Evolutionary conservation across 495 filamentous ascomycete genomes (phyloP).

Genomic region (Amphirosellinia nigrospora): DNA sequence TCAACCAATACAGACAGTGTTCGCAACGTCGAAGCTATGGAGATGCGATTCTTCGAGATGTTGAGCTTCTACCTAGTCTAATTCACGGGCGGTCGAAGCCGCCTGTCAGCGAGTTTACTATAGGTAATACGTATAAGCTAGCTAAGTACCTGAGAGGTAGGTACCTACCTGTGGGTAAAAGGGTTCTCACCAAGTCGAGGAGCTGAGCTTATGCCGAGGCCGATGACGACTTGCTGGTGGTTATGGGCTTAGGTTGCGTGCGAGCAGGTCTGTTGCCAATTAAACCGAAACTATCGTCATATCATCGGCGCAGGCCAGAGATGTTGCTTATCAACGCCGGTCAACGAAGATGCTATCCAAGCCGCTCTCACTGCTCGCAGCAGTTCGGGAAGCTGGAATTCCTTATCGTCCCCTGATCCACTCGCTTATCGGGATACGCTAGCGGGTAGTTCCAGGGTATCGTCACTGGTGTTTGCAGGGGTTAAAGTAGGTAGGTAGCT

Average conservation of each 20-base stretch:
- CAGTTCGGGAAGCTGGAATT: slow-evolving; percentile 13
- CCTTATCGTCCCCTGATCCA: slow-evolving; percentile 41
- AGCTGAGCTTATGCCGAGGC: not conserved
- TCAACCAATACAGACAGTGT: not conserved
- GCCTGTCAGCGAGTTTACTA: not conserved
- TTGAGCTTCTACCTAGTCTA: not conserved
- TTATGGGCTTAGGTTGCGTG: not conserved
- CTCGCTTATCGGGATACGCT: slow-evolving; percentile 33
- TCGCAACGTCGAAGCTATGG: slow-evolving; percentile 1
- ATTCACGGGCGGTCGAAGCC: not conserved
- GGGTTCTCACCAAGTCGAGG: not conserved
- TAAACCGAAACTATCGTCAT: slow-evolving; percentile 15
- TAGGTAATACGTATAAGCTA: too few relatives aligned
- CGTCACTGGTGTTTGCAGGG: not conserved
- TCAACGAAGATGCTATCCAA: not conserved
- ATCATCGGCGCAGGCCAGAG: not conserved
- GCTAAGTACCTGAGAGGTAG: not conserved
- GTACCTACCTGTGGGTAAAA: slow-evolving; percentile 5
- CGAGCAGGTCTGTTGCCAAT: not conserved
- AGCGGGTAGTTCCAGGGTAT: slow-evolving; percentile 27
- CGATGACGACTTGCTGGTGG: not conserved
- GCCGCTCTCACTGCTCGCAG: not conserved
- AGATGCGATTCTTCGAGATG: not conserved
- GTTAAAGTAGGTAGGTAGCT: not conserved
- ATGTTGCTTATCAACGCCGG: not conserved